Evolutionary conservation across 495 filamentous ascomycete species (phyloP).

Genomic region (Trichocladium uniseriatum): DNA sequence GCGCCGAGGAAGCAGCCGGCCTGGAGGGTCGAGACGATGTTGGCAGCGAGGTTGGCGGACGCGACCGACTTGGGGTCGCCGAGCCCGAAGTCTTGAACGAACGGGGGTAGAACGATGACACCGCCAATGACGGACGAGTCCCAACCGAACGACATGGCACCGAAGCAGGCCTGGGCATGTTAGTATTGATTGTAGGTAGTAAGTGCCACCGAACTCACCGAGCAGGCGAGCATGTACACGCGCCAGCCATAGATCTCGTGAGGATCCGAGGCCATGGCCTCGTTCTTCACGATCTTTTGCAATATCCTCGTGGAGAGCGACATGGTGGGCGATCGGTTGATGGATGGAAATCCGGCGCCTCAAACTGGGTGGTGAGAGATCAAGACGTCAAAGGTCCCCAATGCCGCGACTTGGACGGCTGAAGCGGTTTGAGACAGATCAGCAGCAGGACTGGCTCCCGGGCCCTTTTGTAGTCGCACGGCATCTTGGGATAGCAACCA

Average conservation of each 20-base stretch:
- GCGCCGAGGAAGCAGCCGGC: conserved; percentile 45
- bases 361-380: neutral
- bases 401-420: neutral
- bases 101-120: conserved; percentile 45
- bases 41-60: conserved; percentile 31
- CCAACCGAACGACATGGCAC: conserved; percentile 66
- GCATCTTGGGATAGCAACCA: conserved; percentile 7
- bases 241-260: conserved; percentile 74
- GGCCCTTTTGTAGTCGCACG: conserved; percentile 17
- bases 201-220: too few species aligned
- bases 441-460: conserved; percentile 7
- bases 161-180: conserved; percentile 53
- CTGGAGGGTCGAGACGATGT: conserved; percentile 48
- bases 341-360: neutral
- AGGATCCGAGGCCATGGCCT: conserved; percentile 65
- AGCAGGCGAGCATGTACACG: conserved; percentile 58
- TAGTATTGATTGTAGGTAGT: neutral
- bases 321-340: conserved; percentile 18
- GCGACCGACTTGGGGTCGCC: conserved; percentile 19
- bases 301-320: conserved; percentile 33
- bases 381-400: neutral
- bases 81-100: conserved; percentile 36
- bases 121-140: conserved; percentile 58
- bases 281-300: conserved; percentile 63
- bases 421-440: neutral